phyloP scores from a whole-genome alignment of 352 stramenopile genomes.

The Globisporangium cylindrosporum region DNA sequence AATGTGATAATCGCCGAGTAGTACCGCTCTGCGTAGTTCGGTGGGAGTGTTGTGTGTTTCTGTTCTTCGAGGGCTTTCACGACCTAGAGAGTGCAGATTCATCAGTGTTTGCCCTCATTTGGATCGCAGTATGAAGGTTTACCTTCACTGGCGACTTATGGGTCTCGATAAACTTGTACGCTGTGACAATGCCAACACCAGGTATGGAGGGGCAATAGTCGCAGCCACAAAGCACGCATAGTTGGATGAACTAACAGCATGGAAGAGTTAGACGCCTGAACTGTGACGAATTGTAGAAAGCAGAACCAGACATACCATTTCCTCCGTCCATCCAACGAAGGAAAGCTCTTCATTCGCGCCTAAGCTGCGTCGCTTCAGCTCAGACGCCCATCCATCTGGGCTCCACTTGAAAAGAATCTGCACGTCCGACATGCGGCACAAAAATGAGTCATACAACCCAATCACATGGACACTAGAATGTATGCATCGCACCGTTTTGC shows the following conservation, averaged over 20 bases:
- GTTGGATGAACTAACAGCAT: constrained; percentile 53
- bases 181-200: constrained; percentile 79
- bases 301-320: constrained; percentile 53
- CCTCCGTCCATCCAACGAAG: constrained; percentile 82
- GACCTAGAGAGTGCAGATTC: constrained; percentile 29
- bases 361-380: constrained; percentile 82
- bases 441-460: not conserved
- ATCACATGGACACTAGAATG: not conserved
- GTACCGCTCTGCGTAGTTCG: constrained; percentile 45
- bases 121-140: not conserved
- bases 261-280: not conserved
- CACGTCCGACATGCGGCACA: not conserved
- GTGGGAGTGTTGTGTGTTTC: constrained; percentile 38
- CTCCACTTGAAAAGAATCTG: constrained; percentile 94
- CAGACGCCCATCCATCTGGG: constrained; percentile 77
- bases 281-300: not conserved
- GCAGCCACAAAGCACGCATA: constrained; percentile 87
- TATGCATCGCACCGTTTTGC: constrained; percentile 41
- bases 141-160: constrained; percentile 55
- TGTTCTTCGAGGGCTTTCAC: constrained; percentile 46
- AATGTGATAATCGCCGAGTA: constrained; percentile 81
- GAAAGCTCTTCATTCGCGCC: constrained; percentile 79
- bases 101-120: not conserved
- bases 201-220: constrained; percentile 84
- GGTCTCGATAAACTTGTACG: constrained; percentile 69